These are phyloP conservation scores for Neocatenulostroma microsporum DNA, from an alignment of 2,329 filamentous ascomycete species.

Conservation along the genomic window DNA sequence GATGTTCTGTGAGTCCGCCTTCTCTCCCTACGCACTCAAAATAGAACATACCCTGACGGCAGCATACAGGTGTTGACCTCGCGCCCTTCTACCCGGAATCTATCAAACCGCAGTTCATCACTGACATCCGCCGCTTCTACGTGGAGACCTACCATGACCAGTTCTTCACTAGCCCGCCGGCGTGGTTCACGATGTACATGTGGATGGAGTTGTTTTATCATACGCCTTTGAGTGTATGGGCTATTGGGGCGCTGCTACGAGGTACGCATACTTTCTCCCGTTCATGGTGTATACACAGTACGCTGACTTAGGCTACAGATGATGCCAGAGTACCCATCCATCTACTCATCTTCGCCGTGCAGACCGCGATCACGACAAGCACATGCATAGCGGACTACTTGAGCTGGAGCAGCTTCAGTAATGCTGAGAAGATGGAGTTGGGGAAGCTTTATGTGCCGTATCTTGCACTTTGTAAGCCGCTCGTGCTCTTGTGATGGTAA, in stretches of 20 bases:
- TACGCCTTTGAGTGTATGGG: constrained; percentile 54
- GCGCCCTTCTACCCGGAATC: constrained; percentile 50
- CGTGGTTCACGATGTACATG: constrained; percentile 52
- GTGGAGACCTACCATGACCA: constrained; percentile 54
- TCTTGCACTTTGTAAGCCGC: constrained; percentile 45
- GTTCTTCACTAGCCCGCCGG: constrained; percentile 53
- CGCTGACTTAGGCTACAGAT: constrained; percentile 31
- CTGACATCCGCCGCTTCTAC: constrained; percentile 49
- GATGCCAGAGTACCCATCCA: constrained; percentile 52
- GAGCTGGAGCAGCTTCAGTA: constrained; percentile 45
- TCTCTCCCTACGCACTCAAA: not conserved
- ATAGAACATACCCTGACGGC: not conserved
- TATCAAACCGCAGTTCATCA: constrained; percentile 45
- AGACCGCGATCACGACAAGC: constrained; percentile 54
- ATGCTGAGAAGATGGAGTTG: constrained; percentile 42
- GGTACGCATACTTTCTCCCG: constrained; percentile 32
- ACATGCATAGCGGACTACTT: constrained; percentile 56
- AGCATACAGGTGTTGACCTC: constrained; percentile 53
- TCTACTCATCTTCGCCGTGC: constrained; percentile 52
- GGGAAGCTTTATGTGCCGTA: constrained; percentile 52
- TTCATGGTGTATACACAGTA: not conserved
- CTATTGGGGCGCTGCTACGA: constrained; percentile 46
- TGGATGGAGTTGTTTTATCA: constrained; percentile 56
- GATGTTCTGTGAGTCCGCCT: constrained; percentile 47
- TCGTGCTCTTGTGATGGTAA: not conserved